Percentiles rank a stretch among this genome's conserved stretches.
These are phyloP conservation scores for Mucor irregularis DNA, from an alignment of 371 early-diverging fungal species.

Conservation along the genomic window DNA sequence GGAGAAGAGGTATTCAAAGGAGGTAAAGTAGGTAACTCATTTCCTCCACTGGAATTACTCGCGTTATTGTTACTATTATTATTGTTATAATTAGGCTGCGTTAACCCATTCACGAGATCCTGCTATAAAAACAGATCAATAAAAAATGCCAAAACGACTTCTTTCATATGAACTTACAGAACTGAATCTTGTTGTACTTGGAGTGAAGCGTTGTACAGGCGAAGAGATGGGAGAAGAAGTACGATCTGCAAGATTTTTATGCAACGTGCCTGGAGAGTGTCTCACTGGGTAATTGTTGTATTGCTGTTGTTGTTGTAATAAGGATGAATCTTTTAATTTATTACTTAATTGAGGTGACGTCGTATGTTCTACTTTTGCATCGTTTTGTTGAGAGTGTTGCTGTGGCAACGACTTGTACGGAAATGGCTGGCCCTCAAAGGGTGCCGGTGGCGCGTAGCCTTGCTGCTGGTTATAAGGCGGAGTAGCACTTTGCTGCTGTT, in stretches of 20 bases:
- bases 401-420: background rate
- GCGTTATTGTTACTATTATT: background rate
- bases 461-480: too few relatives aligned
- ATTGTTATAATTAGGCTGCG: background rate
- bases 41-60: background rate
- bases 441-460: too few relatives aligned
- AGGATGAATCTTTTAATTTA: background rate
- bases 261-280: background rate
- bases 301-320: conserved; percentile 1
- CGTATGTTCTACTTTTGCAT: background rate
- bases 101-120: conserved; percentile 8
- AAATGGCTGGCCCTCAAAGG: too few relatives aligned
- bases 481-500: too few relatives aligned
- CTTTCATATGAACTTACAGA: conserved; percentile 21
- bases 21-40: conserved; percentile 21
- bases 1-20: conserved; percentile 14
- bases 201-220: background rate
- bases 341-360: background rate
- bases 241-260: background rate
- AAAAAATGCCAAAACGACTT: background rate
- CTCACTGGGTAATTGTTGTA: conserved; percentile 1
- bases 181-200: conserved; percentile 3
- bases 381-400: background rate
- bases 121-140: background rate
- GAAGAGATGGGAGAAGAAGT: background rate